Conservation (phyloP, 768 basidiomycete species). For the Amanita subjunquillea region DNA sequence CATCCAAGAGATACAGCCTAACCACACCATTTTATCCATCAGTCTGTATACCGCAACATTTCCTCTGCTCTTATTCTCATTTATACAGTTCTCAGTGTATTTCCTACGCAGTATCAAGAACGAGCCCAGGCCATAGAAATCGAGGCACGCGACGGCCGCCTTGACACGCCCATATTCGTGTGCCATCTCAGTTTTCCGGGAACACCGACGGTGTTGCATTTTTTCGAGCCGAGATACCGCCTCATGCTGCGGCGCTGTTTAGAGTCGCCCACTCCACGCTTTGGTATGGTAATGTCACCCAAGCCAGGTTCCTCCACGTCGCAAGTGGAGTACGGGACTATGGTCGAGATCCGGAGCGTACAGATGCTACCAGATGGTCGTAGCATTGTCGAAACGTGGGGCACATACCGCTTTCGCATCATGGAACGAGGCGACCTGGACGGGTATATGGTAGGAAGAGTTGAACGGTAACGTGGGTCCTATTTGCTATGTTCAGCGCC, state of each 20-base stretch:
- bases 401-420: conserved; percentile 69
- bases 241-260: conserved; percentile 96
- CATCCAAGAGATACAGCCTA: conserved; percentile 73
- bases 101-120: conserved; percentile 53
- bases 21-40: conserved; percentile 61
- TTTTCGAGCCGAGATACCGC: conserved; percentile 92
- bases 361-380: conserved; percentile 86
- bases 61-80: conserved; percentile 3
- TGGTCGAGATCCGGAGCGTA: conserved; percentile 81
- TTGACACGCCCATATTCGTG: conserved; percentile 88
- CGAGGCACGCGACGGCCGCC: conserved; percentile 68
- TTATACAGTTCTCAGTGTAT: conserved; percentile 54
- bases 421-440: conserved; percentile 77
- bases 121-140: conserved; percentile 53
- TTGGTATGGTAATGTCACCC: conserved; percentile 87
- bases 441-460: conserved; percentile 80
- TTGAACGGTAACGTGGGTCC: conserved; percentile 39
- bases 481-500: background rate
- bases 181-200: conserved; percentile 87
- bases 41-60: conserved; percentile 29
- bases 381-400: conserved; percentile 67
- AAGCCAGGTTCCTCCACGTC: conserved; percentile 25
- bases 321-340: conserved; percentile 77
- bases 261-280: conserved; percentile 61
- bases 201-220: conserved; percentile 81